phyloP scores from a whole-genome alignment of 371 early-diverging fungal genomes.

The Mortierella sp. region DNA sequence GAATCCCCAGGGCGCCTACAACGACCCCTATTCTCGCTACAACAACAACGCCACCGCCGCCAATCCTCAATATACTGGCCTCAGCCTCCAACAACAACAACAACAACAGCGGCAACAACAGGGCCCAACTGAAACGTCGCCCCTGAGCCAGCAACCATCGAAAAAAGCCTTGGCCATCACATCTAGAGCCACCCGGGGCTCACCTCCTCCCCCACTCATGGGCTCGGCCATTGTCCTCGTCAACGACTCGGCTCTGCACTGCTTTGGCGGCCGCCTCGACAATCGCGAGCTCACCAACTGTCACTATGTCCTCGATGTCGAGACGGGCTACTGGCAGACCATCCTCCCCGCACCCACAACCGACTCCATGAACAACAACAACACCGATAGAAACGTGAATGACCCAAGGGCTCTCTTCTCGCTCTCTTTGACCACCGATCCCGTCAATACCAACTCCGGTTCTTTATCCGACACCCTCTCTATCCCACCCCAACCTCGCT shows the following conservation, averaged over 20 bases:
- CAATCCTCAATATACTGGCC: too few relatives aligned
- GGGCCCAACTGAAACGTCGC: neutral
- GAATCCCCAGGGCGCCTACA: too few relatives aligned
- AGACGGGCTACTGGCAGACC: constrained; percentile 67
- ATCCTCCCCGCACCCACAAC: constrained; percentile 27
- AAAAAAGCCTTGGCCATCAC: constrained; percentile 55
- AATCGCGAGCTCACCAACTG: constrained; percentile 78
- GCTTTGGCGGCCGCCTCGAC: constrained; percentile 81
- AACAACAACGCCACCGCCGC: too few relatives aligned
- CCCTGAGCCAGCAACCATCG: constrained; percentile 17
- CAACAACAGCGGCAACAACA: neutral
- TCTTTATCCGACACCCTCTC: constrained; percentile 36
- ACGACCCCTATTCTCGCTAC: too few relatives aligned
- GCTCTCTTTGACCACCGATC: constrained; percentile 51
- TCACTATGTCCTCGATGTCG: constrained; percentile 75
- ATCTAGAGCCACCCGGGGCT: constrained; percentile 49
- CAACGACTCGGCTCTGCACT: constrained; percentile 66
- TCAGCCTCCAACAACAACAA: neutral
- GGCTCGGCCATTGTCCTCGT: constrained; percentile 77
- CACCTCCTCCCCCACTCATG: constrained; percentile 77
- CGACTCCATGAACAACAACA: constrained; percentile 9
- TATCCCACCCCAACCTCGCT: constrained; percentile 58
- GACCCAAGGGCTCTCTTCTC: constrained; percentile 39
- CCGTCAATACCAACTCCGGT: constrained; percentile 32
- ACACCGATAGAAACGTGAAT: neutral